Evolutionary conservation across 208 protist genomes (phyloP).

Genomic region (Crithidia thermophila): DNA sequence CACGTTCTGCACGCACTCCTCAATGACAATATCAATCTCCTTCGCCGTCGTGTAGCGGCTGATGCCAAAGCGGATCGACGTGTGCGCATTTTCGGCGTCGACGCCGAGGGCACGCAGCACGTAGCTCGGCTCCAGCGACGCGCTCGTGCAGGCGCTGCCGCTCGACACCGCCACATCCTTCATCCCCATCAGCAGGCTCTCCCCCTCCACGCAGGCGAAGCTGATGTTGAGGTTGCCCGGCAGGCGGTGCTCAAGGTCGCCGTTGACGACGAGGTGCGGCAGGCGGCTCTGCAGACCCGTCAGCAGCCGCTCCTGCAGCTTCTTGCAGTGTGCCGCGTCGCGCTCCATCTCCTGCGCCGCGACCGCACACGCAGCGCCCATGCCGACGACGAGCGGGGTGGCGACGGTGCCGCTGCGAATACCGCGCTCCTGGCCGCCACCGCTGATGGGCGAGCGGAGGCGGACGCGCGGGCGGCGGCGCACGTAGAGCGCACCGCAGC

Average conservation of each 20-base stretch:
- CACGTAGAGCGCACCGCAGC: slow-evolving; percentile 90
- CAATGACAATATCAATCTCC: slow-evolving; percentile 94
- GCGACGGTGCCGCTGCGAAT: slow-evolving; percentile 96
- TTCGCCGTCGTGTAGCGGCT: slow-evolving; percentile 98
- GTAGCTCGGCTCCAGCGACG: slow-evolving; percentile 99
- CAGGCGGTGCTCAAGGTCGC: slow-evolving; percentile 91
- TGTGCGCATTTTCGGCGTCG: slow-evolving; percentile 98
- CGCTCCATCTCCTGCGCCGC: slow-evolving; percentile 94
- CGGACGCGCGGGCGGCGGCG: slow-evolving; percentile 96
- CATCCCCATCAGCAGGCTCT: slow-evolving; percentile 98
- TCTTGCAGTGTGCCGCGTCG: slow-evolving; percentile 86
- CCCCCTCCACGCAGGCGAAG: slow-evolving; percentile 99
- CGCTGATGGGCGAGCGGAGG: slow-evolving; percentile 97
- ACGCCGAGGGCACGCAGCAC: slow-evolving; percentile 98
- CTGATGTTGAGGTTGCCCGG: slow-evolving; percentile 98
- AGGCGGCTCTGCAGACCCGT: slow-evolving; percentile 84
- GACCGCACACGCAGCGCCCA: slow-evolving; percentile 94
- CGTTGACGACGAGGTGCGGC: slow-evolving; percentile 94
- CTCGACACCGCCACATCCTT: slow-evolving; percentile 96
- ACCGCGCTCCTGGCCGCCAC: slow-evolving; percentile 99
- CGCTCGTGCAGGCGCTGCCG: slow-evolving; percentile 99
- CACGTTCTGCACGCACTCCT: slow-evolving; percentile 92
- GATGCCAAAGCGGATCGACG: slow-evolving; percentile 99
- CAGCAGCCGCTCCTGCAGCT: slow-evolving; percentile 86
- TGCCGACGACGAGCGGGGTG: slow-evolving; percentile 92